Evolutionary conservation across 257 asterid species (phyloP), one percentile per base, ranked within the genome.

Genomic region (Ligustrum vulgare): DNA sequence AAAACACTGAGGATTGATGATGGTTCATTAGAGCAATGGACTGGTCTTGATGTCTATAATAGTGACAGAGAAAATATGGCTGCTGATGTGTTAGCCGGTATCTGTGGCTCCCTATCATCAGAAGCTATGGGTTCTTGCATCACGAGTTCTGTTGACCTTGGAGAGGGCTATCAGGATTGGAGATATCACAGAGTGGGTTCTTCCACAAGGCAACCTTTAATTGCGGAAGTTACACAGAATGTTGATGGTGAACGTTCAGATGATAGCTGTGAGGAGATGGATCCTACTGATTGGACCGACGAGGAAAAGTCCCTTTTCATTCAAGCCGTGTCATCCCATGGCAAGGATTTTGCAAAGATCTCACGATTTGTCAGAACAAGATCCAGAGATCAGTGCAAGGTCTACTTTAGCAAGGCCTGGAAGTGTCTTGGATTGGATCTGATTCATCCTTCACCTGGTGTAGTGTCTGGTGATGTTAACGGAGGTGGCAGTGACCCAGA

Each of bases 61-160:
- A 84, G 77, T 77, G 99, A 86, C 78, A 83, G 89, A 76, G 93
- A 95, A 87, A 84, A 95, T 31, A 91, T 78, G 34, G 99, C 99
- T 74, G 99, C 93, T 65, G 99, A 96, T 82, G 99, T 96, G 56
- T 88, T 96, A 88, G 97, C 97, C 68, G 96, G 99, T 36, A 93
- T 96, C 51, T 93, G 97, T 86, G 96, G 98, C 79, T 91, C 99
- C 69, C 72, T 93, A 20, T 96, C 99, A 45, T 91, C 99, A 22
- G 99, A 96, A 87, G 97, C 98, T 71, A 88, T 89, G 94, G 87
- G 97, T 84, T 91, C 97, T 70, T 89, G 97, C 88, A 91, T 89
- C 75, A 90, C 97, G 10, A 91, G 94, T 84, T 90, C 97, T 75
- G 89, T 84, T 78, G 98, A 93, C 70, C 91, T 86, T 71, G 85